phyloP scores from a whole-genome alignment of 179 eudicot species.

The Pouteria campechiana region DNA sequence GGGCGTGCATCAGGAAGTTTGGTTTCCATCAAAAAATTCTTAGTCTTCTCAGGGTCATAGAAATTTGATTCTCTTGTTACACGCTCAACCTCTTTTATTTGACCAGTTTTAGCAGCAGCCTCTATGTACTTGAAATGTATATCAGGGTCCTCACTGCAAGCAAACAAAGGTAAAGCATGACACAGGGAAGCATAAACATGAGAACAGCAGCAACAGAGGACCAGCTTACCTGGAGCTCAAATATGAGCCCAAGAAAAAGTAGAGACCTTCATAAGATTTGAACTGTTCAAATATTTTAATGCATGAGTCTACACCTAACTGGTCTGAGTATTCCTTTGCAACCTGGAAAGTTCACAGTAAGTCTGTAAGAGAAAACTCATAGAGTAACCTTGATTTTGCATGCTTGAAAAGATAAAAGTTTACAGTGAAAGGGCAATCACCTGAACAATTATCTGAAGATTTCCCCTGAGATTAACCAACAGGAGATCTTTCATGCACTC shows the following conservation, averaged over 20 bases:
- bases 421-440: conserved; percentile 12
- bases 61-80: conserved; percentile 45
- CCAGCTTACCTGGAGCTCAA: conserved; percentile 33
- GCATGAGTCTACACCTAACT: conserved; percentile 31
- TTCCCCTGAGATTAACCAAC: conserved; percentile 40
- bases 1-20: conserved; percentile 51
- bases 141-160: conserved; percentile 41
- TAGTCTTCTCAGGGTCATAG: conserved; percentile 43
- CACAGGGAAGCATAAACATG: too few species aligned
- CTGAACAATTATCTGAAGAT: conserved; percentile 49
- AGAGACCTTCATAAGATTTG: conserved; percentile 38
- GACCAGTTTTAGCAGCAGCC: conserved; percentile 50
- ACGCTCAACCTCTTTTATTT: conserved; percentile 47
- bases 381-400: too few species aligned
- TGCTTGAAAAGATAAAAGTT: too few species aligned
- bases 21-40: conserved; percentile 47
- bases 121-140: conserved; percentile 46
- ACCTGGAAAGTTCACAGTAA: conserved; percentile 19
- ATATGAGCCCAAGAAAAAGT: conserved; percentile 40
- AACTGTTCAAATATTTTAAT: conserved; percentile 41
- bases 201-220: neutral
- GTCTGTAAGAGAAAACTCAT: neutral
- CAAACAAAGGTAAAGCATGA: too few species aligned
- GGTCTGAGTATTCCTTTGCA: conserved; percentile 43
- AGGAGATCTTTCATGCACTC: conserved; percentile 50